phyloP scores from a whole-genome alignment of 2,329 filamentous ascomycete genomes.

The Xylariaceae sp. region DNA sequence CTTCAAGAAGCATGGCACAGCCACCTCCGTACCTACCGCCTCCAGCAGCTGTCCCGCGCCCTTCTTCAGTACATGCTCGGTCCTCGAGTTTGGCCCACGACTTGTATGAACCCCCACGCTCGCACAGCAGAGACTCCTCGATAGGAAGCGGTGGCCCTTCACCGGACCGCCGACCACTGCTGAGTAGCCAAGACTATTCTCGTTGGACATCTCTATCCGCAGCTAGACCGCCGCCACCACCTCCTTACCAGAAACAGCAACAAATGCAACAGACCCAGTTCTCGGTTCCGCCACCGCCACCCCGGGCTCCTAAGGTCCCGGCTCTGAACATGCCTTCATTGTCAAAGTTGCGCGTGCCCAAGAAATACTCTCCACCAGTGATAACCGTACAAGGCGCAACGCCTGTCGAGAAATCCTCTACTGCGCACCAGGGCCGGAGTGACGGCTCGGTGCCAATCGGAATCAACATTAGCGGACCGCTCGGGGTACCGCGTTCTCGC shows the following conservation, averaged over 20 bases:
- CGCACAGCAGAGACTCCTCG: constrained; percentile 16
- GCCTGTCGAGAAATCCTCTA: constrained; percentile 17
- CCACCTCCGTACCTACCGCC: constrained; percentile 19
- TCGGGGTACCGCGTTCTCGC: too few species aligned
- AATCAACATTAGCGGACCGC: too few species aligned
- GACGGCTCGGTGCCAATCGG: too few species aligned
- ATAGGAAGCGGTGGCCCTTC: constrained; percentile 15
- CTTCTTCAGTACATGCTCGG: too few species aligned
- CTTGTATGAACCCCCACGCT: too few species aligned
- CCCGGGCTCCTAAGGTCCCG: constrained; percentile 28
- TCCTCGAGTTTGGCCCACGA: too few species aligned
- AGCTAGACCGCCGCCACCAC: too few species aligned
- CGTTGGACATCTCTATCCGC: too few species aligned
- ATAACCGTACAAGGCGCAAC: constrained; percentile 30
- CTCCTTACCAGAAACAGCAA: too few species aligned
- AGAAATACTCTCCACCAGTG: constrained; percentile 36
- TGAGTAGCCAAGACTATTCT: too few species aligned
- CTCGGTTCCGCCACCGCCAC: constrained; percentile 4
- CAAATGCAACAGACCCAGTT: constrained; percentile 2
- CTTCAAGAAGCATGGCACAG: constrained; percentile 10
- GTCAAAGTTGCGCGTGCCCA: constrained; percentile 35
- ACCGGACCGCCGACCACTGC: constrained; percentile 13
- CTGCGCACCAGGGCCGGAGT: too few species aligned
- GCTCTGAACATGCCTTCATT: constrained; percentile 35
- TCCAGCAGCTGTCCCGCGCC: too few species aligned